These are phyloP conservation scores for Heliocybe sulcata DNA, from an alignment of 1,284 basidiomycete genomes.

Conservation along the genomic window DNA sequence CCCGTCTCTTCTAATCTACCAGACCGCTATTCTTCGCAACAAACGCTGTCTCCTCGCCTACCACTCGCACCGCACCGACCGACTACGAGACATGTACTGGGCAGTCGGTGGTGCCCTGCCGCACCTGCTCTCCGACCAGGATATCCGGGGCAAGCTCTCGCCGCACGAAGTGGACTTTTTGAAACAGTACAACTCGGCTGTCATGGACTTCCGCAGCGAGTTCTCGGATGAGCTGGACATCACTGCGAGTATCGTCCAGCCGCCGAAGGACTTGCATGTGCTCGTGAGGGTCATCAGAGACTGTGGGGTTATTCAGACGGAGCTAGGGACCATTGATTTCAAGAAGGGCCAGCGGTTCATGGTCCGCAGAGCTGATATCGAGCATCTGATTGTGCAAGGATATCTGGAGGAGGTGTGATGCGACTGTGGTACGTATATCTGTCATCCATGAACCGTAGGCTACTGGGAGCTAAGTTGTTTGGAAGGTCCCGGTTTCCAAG, in stretches of 20 bases:
- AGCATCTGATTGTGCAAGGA: slow-evolving; percentile 88
- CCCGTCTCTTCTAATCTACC: slow-evolving; percentile 72
- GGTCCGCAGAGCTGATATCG: slow-evolving; percentile 81
- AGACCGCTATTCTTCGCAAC: slow-evolving; percentile 85
- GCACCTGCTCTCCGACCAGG: slow-evolving; percentile 69
- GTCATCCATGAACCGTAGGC: too few species aligned
- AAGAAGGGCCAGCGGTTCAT: slow-evolving; percentile 84
- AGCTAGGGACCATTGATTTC: slow-evolving; percentile 83
- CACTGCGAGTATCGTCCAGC: slow-evolving; percentile 67
- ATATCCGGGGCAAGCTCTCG: slow-evolving; percentile 73
- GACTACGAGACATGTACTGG: slow-evolving; percentile 86
- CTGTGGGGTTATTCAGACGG: slow-evolving; percentile 86
- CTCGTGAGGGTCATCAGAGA: slow-evolving; percentile 75
- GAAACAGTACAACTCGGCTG: slow-evolving; percentile 72
- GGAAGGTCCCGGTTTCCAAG: too few species aligned
- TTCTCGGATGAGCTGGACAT: slow-evolving; percentile 86
- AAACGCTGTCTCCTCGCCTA: slow-evolving; percentile 93
- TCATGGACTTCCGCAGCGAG: slow-evolving; percentile 81
- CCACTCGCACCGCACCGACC: slow-evolving; percentile 78
- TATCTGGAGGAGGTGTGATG: slow-evolving; percentile 68
- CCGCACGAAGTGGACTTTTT: slow-evolving; percentile 92
- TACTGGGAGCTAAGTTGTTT: too few species aligned
- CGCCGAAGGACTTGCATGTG: slow-evolving; percentile 79
- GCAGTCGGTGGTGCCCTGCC: slow-evolving; percentile 86
- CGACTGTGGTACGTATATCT: neutral